These are phyloP conservation scores for Mortierella sp. DNA, from an alignment of 371 early-diverging fungal species.

Conservation along the genomic window DNA sequence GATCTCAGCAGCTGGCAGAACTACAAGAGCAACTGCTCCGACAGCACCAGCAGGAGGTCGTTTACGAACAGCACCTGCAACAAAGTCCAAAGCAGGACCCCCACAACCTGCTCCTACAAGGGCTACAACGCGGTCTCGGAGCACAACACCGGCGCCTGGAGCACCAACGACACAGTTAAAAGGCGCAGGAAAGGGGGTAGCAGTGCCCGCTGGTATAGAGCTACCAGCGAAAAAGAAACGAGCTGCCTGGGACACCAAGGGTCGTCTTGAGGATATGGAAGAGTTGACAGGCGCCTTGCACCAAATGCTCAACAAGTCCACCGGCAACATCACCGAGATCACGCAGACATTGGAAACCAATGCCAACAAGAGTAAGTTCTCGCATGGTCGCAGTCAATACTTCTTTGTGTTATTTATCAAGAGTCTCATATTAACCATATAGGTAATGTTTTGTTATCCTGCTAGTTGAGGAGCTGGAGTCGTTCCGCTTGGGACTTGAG, in stretches of 20 bases:
- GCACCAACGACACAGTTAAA: background rate
- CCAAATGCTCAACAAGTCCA: conserved; percentile 35
- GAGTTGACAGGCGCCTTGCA: conserved; percentile 45
- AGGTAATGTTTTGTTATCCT: no score
- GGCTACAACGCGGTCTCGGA: background rate
- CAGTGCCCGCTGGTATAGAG: background rate
- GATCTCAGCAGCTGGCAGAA: background rate
- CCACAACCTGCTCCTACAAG: background rate
- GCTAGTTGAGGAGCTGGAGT: conserved; percentile 64
- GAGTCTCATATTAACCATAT: no score
- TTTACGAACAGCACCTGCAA: background rate
- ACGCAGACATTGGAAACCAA: conserved; percentile 22
- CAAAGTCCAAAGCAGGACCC: background rate
- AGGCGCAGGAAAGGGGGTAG: background rate
- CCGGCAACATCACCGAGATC: conserved; percentile 39
- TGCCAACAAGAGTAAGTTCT: conserved; percentile 37
- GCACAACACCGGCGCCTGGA: background rate
- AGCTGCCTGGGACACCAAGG: conserved; percentile 71
- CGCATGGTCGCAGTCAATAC: background rate
- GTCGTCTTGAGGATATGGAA: conserved; percentile 69
- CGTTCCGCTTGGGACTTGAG: conserved; percentile 62
- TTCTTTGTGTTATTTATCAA: no score
- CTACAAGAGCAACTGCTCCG: background rate
- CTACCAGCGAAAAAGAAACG: conserved; percentile 60
- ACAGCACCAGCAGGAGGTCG: background rate